phyloP scores from a whole-genome alignment of 1,284 basidiomycete genomes.

The Somion occarium region DNA sequence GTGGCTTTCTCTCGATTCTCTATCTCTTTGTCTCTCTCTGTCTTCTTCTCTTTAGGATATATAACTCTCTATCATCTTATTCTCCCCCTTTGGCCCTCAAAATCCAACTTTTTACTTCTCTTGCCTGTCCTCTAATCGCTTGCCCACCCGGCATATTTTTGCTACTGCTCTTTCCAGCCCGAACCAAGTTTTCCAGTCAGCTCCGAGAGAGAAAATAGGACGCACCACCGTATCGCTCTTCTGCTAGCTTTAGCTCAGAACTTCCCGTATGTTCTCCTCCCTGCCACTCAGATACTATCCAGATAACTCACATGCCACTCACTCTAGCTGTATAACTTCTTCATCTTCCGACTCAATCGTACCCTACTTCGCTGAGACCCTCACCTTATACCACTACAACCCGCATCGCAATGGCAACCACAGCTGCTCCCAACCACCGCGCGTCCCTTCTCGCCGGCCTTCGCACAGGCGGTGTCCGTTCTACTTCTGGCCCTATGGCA shows the following conservation, averaged over 20 bases:
- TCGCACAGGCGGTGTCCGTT: constrained; percentile 80
- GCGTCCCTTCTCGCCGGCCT: constrained; percentile 81
- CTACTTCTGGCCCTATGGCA: constrained; percentile 43
- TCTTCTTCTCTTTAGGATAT: constrained; percentile 31
- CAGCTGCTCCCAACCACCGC: constrained; percentile 55
- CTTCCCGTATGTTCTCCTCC: constrained; percentile 15
- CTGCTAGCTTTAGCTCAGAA: constrained; percentile 12
- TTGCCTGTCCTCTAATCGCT: constrained; percentile 26
- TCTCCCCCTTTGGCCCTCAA: neutral
- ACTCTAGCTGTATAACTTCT: constrained; percentile 24
- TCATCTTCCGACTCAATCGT: constrained; percentile 15
- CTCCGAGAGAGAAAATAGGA: constrained; percentile 27
- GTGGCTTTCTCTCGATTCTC: constrained; percentile 26
- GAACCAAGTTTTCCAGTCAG: constrained; percentile 15
- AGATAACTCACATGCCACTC: neutral
- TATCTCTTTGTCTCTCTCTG: constrained; percentile 26
- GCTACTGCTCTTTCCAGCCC: constrained; percentile 13
- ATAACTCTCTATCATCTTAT: constrained; percentile 31
- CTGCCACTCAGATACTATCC: neutral
- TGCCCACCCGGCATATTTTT: constrained; percentile 22
- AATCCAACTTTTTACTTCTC: constrained; percentile 18
- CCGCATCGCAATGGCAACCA: constrained; percentile 46
- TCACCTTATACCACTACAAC: constrained; percentile 31
- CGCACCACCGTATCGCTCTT: constrained; percentile 19
- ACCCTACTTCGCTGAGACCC: constrained; percentile 20